These are phyloP conservation scores for Silene uniflora DNA, from an alignment of 148 eudicot genomes.

Conservation along the genomic window DNA sequence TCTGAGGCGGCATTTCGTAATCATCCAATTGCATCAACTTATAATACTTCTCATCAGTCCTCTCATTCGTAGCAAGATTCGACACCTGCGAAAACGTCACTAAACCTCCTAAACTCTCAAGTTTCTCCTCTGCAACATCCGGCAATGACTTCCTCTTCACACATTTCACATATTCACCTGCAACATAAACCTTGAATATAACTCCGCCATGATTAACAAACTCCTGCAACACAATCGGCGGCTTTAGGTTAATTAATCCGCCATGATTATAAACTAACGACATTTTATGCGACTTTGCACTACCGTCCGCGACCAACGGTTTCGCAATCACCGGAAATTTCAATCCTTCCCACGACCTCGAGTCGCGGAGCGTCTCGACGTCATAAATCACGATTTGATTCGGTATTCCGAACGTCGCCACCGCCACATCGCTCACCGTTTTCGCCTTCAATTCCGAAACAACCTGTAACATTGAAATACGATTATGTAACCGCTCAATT, in stretches of 20 bases:
- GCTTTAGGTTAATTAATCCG: conserved; percentile 47
- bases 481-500: conserved; percentile 56
- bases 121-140: conserved; percentile 52
- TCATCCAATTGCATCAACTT: conserved; percentile 51
- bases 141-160: conserved; percentile 73
- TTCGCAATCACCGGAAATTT: conserved; percentile 69
- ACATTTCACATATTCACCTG: conserved; percentile 60
- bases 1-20: conserved; percentile 54
- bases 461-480: conserved; percentile 68
- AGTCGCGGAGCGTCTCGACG: conserved; percentile 30
- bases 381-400: conserved; percentile 63
- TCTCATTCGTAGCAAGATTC: conserved; percentile 41
- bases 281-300: conserved; percentile 72
- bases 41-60: conserved; percentile 44
- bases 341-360: conserved; percentile 34
- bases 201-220: conserved; percentile 79
- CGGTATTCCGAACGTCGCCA: conserved; percentile 51
- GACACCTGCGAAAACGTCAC: conserved; percentile 72
- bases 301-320: conserved; percentile 68
- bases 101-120: conserved; percentile 35
- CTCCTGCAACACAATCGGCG: conserved; percentile 68
- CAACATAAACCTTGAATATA: conserved; percentile 76
- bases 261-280: conserved; percentile 44
- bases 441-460: conserved; percentile 39
- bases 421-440: neutral